A percentile compares a stretch with the other conserved stretches of the same genome.
phyloP scores from a whole-genome alignment of 2,329 filamentous ascomycete species.

The Rhexocercosporidium sp. region DNA sequence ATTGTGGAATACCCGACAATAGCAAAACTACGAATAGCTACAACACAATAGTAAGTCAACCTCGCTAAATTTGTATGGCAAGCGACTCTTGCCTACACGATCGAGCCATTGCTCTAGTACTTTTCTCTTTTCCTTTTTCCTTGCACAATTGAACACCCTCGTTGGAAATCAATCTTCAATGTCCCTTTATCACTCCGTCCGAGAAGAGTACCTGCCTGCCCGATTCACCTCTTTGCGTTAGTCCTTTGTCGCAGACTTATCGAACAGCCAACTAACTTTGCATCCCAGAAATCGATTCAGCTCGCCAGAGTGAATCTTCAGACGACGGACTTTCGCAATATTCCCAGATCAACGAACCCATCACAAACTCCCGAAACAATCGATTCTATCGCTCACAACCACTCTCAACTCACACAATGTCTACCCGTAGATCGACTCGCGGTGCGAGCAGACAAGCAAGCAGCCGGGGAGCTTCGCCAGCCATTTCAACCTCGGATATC shows the following conservation, averaged over 20 bases:
- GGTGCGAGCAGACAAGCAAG: conserved; percentile 33
- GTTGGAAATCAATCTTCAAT: background rate
- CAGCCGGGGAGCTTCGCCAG: conserved; percentile 29
- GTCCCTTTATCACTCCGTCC: background rate
- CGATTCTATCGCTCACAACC: background rate
- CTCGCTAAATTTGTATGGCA: conserved; percentile 8
- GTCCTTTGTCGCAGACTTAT: background rate
- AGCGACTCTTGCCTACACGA: background rate
- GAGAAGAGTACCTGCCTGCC: background rate
- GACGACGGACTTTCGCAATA: conserved; percentile 1
- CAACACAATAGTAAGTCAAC: conserved; percentile 33
- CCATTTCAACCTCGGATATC: conserved; percentile 27
- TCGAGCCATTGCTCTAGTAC: background rate
- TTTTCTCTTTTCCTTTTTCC: conserved; percentile 2
- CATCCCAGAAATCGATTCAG: background rate
- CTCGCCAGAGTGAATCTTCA: conserved; percentile 1
- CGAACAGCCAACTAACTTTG: background rate
- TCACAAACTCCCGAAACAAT: background rate
- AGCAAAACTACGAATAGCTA: conserved; percentile 20
- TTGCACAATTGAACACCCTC: background rate
- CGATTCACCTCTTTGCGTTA: background rate
- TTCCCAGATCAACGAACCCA: background rate
- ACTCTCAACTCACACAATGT: conserved; percentile 29
- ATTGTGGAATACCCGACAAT: conserved; percentile 14
- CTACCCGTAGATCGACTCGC: conserved; percentile 35